phyloP scores from a whole-genome alignment of 768 basidiomycete genomes.

The Lactarius quietus region DNA sequence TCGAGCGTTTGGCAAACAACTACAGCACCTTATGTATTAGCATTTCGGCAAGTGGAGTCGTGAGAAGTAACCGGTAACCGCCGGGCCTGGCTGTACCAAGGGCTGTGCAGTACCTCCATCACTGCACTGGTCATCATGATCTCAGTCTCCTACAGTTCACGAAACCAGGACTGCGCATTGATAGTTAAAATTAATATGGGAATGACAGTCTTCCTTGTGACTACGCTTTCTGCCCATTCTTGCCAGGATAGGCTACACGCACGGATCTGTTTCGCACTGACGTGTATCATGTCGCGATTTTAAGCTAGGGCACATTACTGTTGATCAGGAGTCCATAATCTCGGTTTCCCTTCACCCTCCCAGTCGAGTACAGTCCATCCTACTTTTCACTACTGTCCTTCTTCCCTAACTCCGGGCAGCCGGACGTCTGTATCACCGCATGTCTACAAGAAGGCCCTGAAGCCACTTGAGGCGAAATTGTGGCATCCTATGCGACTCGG shows the following conservation, averaged over 20 bases:
- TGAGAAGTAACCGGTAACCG: too few species aligned
- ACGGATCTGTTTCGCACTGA: background rate
- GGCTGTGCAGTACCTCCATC: too few species aligned
- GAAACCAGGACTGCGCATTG: background rate
- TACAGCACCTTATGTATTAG: too few species aligned
- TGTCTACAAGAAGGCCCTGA: background rate
- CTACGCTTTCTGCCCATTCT: too few species aligned
- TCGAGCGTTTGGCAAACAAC: too few species aligned
- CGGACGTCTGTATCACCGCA: background rate
- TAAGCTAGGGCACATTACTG: background rate
- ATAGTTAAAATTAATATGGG: background rate
- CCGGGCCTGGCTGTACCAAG: too few species aligned
- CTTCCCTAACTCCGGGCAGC: background rate
- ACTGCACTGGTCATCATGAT: background rate
- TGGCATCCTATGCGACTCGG: background rate
- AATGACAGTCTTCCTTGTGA: background rate
- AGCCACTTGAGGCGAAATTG: background rate
- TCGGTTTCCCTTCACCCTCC: background rate
- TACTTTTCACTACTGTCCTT: background rate
- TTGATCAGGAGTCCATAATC: background rate
- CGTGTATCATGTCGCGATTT: background rate
- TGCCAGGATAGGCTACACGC: background rate
- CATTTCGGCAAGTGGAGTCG: too few species aligned
- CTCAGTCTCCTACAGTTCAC: background rate
- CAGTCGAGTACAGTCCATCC: background rate